Conservation (phyloP, 1,284 basidiomycete species). For the Ceratobasidium papillatum region DNA sequence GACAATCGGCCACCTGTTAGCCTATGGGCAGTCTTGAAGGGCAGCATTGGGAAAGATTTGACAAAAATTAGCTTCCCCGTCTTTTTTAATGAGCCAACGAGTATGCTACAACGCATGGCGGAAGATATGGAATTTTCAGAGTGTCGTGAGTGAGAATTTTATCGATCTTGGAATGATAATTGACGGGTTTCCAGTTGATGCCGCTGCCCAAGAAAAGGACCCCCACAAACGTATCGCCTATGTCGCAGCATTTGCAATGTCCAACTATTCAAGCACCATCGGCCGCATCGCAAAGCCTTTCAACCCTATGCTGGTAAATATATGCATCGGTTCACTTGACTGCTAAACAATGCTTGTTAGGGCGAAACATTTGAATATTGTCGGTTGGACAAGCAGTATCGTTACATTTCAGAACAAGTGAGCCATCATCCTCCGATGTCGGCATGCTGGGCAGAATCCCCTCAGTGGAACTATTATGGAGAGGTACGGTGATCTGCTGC, state of each 20-base stretch:
- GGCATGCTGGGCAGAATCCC: conserved; percentile 94
- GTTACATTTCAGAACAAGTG: conserved; percentile 95
- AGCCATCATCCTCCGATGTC: conserved; percentile 97
- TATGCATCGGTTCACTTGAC: neutral
- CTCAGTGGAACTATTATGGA: conserved; percentile 91
- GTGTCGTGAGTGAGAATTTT: conserved; percentile 68
- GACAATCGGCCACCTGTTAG: conserved; percentile 91
- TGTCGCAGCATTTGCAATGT: conserved; percentile 97
- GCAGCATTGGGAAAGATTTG: conserved; percentile 95
- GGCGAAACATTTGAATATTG: conserved; percentile 96
- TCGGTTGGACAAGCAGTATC: conserved; percentile 84
- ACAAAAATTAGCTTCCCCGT: conserved; percentile 97
- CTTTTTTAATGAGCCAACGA: conserved; percentile 95
- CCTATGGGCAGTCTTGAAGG: conserved; percentile 95
- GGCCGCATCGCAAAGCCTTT: conserved; percentile 96
- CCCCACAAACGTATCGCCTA: conserved; percentile 88
- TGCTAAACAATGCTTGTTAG: conserved; percentile 50
- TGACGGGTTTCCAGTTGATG: conserved; percentile 67
- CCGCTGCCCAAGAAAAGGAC: conserved; percentile 80
- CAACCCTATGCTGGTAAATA: conserved; percentile 85
- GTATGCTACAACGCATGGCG: conserved; percentile 82
- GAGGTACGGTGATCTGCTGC: conserved; percentile 61
- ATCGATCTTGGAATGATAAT: conserved; percentile 10
- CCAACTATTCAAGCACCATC: conserved; percentile 96
- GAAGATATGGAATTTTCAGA: conserved; percentile 97